phyloP scores from a whole-genome alignment of 2,329 filamentous ascomycete species.

The Beauveria medogensis region DNA sequence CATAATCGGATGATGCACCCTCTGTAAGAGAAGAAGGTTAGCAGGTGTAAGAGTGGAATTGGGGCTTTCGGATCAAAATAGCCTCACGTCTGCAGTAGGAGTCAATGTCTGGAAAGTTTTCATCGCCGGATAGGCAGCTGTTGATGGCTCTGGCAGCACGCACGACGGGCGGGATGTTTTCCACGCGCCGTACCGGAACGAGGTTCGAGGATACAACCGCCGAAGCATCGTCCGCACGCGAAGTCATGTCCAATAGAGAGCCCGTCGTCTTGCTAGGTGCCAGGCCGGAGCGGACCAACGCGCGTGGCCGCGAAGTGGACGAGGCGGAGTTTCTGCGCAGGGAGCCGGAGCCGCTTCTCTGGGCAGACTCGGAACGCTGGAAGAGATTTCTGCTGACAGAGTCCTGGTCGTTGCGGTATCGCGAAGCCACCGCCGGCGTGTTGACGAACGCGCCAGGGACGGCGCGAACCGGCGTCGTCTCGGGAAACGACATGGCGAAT shows the following conservation, averaged over 20 bases:
- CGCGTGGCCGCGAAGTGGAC: slow-evolving; percentile 6
- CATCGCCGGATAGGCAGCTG: slow-evolving; percentile 64
- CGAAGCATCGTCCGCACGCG: slow-evolving; percentile 11
- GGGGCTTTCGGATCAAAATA: background rate
- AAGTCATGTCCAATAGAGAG: slow-evolving; percentile 1
- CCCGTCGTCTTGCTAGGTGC: background rate
- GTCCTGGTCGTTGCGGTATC: slow-evolving; percentile 36
- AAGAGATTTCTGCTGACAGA: slow-evolving; percentile 47
- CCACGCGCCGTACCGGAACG: slow-evolving; percentile 36
- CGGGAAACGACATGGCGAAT: slow-evolving; percentile 44
- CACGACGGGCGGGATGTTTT: slow-evolving; percentile 57
- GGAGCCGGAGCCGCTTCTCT: background rate
- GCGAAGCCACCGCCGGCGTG: slow-evolving; percentile 57
- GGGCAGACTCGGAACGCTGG: slow-evolving; percentile 18
- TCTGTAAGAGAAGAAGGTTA: slow-evolving; percentile 43
- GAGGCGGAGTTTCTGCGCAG: slow-evolving; percentile 3
- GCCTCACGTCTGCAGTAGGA: slow-evolving; percentile 78
- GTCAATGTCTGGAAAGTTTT: slow-evolving; percentile 80
- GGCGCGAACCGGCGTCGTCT: slow-evolving; percentile 59
- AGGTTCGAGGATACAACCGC: slow-evolving; percentile 24
- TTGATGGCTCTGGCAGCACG: slow-evolving; percentile 82
- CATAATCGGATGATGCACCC: slow-evolving; percentile 87
- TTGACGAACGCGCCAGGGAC: slow-evolving; percentile 69
- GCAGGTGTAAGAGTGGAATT: slow-evolving; percentile 4
- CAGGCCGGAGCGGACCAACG: slow-evolving; percentile 4